Conservation (phyloP, 202 grass and related monocot species). For the Zoysia matrella region DNA sequence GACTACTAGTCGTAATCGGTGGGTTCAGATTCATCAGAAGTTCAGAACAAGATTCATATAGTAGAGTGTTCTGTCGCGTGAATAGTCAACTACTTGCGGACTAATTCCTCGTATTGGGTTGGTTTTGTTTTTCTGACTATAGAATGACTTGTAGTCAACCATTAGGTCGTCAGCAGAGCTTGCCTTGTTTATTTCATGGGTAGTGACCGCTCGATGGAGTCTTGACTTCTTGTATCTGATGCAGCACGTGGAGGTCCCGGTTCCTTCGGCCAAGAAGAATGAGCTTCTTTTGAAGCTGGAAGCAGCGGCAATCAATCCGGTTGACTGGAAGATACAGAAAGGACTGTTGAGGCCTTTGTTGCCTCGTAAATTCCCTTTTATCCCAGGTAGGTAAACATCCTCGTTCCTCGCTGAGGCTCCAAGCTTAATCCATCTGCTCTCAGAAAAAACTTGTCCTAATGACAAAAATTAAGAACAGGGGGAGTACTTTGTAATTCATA, state of each 20-base stretch:
- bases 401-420: too few species aligned
- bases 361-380: conserved; percentile 55
- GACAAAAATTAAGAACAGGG: too few species aligned
- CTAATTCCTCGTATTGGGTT: background rate
- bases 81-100: background rate
- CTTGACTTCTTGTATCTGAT: background rate
- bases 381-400: conserved; percentile 46
- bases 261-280: conserved; percentile 56
- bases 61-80: background rate
- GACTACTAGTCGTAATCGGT: too few species aligned
- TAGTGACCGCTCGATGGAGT: too few species aligned
- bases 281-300: conserved; percentile 27
- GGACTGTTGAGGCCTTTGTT: conserved; percentile 52
- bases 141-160: background rate
- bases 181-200: background rate
- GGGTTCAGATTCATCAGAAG: background rate
- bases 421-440: too few species aligned
- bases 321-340: conserved; percentile 73
- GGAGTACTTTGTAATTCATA: too few species aligned
- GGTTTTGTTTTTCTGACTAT: background rate
- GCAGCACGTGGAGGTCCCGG: conserved; percentile 60
- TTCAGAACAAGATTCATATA: background rate
- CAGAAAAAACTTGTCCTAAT: too few species aligned
- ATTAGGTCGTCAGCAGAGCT: background rate
- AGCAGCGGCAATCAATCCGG: conserved; percentile 61